Evolutionary conservation across 1,284 basidiomycete species (phyloP), one percentile per base, ranked within the genome.

Genomic region (Phellopilus nigrolimitatus): DNA sequence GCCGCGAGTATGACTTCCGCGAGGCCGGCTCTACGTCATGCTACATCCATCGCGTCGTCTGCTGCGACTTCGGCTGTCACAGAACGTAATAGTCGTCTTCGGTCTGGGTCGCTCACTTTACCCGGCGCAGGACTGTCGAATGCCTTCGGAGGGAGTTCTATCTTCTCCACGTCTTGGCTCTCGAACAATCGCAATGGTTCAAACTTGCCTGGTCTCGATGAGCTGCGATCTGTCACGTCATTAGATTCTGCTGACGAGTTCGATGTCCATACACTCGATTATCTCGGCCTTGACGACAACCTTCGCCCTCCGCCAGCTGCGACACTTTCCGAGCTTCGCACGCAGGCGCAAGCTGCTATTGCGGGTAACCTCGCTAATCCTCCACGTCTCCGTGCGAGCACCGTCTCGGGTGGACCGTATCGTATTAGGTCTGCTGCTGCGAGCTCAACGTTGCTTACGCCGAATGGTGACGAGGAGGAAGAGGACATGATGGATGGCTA

Each of bases 191-290:
- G 74, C 31, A 69, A 68, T 55, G 73, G 72, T 36, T 71, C 74
- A 50, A 76, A 78, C 21, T 79, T 84, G 58, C 74, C 82, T 34
- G 73, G 81, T 57, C 69, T 90, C 58, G 88, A 91, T 54, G 88
- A 91, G 66, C 66, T 88, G 60, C 82, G 86, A 58, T 89, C 86
- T 37, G 82, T 86, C 46, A 80, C 82, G 43, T 88, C 87, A 25
- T 80, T 79, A 56, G 87, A 89, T 61, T 85, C 85, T n/a, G 76
- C 78, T 17, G 92, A 95, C 56, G 89, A 94, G 52, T 90, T 91
- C 66, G 89, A 93, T 63, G 89, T 94, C 45, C 88, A 92, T 62
- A 97, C 94, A 22, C 78, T 97, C 57, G 93, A 95, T 68, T 97
- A 97, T 66, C 86, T 97, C 47, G 94, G 94, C 40, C 76, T 97